A percentile compares a stretch with the other conserved stretches of the same genome.
Conservation (phyloP, 371 early-diverging fungal genomes). For the Choanephora cucurbitarum region DNA sequence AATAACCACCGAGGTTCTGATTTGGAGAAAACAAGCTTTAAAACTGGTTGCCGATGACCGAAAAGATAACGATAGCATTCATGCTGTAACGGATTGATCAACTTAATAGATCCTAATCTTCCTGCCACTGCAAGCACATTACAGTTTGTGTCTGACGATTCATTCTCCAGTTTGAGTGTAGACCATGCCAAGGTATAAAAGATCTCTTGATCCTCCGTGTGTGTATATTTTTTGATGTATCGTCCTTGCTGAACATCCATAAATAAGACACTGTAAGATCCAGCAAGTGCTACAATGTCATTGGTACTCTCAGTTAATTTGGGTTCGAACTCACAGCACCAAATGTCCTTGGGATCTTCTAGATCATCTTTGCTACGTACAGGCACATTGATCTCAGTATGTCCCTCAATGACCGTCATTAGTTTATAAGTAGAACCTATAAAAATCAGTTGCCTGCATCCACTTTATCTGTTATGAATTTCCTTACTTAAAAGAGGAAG, state of each 20-base stretch:
- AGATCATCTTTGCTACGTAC: constrained; percentile 14
- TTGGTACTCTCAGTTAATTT: not conserved
- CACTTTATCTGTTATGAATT: too few relatives aligned
- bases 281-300: constrained; percentile 21
- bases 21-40: constrained; percentile 49
- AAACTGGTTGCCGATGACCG: constrained; percentile 50
- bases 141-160: constrained; percentile 23
- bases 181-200: constrained; percentile 64
- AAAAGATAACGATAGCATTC: constrained; percentile 57
- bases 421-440: constrained; percentile 13
- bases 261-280: constrained; percentile 51
- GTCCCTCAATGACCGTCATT: constrained; percentile 18
- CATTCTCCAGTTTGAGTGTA: constrained; percentile 25
- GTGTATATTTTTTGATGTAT: constrained; percentile 58
- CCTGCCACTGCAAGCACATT: constrained; percentile 58
- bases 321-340: constrained; percentile 50
- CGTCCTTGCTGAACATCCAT: constrained; percentile 51
- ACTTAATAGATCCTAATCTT: constrained; percentile 57
- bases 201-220: constrained; percentile 52
- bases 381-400: constrained; percentile 23
- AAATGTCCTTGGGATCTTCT: constrained; percentile 27
- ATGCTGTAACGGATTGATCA: constrained; percentile 54
- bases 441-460: too few relatives aligned
- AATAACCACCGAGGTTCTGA: constrained; percentile 55
- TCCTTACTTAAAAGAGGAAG: not conserved